Evolutionary conservation across 164 flowering plant species (phyloP).

Genomic region (Vitis amurensis): DNA sequence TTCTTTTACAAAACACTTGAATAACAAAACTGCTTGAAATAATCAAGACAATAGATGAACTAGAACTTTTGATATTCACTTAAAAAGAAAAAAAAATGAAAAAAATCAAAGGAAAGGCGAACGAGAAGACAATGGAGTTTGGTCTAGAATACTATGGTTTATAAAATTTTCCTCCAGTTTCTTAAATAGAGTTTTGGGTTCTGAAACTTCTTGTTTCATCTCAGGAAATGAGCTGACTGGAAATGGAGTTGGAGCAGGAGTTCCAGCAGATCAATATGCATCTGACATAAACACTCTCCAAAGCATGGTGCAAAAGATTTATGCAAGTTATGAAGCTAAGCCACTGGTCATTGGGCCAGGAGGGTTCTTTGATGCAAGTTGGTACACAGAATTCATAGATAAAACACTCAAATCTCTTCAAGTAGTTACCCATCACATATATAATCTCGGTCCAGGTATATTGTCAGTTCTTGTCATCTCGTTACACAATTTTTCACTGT

Average conservation of each 20-base stretch:
- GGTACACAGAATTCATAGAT: conserved; percentile 29
- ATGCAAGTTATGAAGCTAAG: conserved; percentile 17
- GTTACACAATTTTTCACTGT: no score
- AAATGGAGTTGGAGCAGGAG: conserved; percentile 38
- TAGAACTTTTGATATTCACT: no score
- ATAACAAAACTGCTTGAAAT: no score
- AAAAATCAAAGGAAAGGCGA: no score
- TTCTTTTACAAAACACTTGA: no score
- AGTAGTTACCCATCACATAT: conserved; percentile 45
- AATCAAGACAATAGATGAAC: no score
- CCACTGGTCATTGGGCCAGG: conserved; percentile 46
- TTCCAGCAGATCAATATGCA: conserved; percentile 43
- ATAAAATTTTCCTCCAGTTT: no score
- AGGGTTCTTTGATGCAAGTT: conserved; percentile 40
- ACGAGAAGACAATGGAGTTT: no score
- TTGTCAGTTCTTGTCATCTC: no score
- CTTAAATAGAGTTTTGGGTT: no score
- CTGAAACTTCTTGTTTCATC: not conserved
- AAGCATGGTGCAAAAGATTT: conserved; percentile 28
- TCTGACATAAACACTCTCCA: conserved; percentile 27
- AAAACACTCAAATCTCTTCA: conserved; percentile 25
- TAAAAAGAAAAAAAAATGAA: no score
- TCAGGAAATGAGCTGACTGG: conserved; percentile 58
- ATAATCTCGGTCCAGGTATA: conserved; percentile 50
- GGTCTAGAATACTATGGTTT: no score